Evolutionary conservation across 805 yeast species (phyloP).

Genomic region (Metschnikowia lochheadii): DNA sequence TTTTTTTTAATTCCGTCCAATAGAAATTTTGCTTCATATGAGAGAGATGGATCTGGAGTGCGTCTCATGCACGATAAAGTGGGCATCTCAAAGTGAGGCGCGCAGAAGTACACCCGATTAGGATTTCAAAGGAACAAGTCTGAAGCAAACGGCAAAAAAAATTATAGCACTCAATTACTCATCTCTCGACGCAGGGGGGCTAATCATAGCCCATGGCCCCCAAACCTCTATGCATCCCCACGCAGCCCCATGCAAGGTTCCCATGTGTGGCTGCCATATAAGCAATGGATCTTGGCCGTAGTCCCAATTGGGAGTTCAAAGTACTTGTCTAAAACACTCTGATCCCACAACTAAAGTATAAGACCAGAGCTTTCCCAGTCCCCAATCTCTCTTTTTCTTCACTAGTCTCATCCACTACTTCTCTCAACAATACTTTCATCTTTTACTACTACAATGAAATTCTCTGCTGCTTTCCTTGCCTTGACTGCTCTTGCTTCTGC

Average conservation of each 20-base stretch:
- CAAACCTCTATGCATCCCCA: not conserved
- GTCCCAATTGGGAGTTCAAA: not conserved
- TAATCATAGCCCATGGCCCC: too few species aligned
- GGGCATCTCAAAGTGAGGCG: not conserved
- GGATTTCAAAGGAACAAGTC: slow-evolving; percentile 11
- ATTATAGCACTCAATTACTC: too few species aligned
- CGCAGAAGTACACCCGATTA: not conserved
- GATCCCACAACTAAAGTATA: too few species aligned
- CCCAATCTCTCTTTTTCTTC: not conserved
- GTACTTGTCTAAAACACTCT: not conserved
- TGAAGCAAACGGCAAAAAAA: not conserved
- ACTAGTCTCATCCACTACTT: not conserved
- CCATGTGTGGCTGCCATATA: too few species aligned
- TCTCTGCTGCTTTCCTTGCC: slow-evolving; percentile 14
- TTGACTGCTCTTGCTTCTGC: slow-evolving; percentile 12
- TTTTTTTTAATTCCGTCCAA: too few species aligned
- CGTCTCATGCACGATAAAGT: not conserved
- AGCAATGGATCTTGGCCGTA: too few species aligned
- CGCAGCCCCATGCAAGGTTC: too few species aligned
- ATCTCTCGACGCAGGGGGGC: too few species aligned
- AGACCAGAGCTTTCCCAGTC: too few species aligned
- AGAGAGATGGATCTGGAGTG: not conserved
- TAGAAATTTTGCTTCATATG: too few species aligned
- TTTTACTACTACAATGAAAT: slow-evolving; percentile 10
- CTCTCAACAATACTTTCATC: not conserved